These are phyloP conservation scores for Gossypium herbaceum DNA, from an alignment of 345 rosid species.

Conservation along the genomic window DNA sequence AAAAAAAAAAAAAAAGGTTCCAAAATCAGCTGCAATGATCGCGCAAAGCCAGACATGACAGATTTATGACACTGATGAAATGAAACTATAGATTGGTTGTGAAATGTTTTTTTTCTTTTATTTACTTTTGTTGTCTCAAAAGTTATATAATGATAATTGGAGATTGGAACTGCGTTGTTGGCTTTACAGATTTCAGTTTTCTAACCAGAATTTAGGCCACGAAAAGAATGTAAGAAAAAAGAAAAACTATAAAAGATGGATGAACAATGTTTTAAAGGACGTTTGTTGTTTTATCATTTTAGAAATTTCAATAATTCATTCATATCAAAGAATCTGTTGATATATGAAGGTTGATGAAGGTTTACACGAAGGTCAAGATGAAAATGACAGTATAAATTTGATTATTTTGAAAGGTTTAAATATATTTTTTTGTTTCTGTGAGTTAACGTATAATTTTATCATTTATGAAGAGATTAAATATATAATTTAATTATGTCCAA, in stretches of 20 bases:
- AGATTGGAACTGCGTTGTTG: neutral
- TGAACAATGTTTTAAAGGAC: neutral
- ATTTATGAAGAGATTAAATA: no score
- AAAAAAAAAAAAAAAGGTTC: neutral
- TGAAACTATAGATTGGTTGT: neutral
- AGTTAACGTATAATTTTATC: no score
- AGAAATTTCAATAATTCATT: neutral
- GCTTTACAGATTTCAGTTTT: neutral
- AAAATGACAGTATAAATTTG: no score
- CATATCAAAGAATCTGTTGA: neutral
- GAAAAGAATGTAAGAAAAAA: neutral
- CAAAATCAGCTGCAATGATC: conserved; percentile 13
- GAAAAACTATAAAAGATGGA: no score
- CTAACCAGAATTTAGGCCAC: neutral
- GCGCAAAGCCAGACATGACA: conserved; percentile 5
- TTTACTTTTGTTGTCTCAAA: neutral
- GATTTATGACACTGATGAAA: conserved; percentile 8
- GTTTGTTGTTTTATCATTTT: neutral
- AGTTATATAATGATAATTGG: neutral
- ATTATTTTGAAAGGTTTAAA: no score
- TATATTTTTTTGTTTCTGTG: no score
- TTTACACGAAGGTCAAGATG: neutral
- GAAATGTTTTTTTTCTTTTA: neutral
- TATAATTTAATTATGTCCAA: no score
- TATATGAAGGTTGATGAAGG: no score